phyloP scores from a whole-genome alignment of 345 rosid genomes.

The Euphorbia peplus region DNA sequence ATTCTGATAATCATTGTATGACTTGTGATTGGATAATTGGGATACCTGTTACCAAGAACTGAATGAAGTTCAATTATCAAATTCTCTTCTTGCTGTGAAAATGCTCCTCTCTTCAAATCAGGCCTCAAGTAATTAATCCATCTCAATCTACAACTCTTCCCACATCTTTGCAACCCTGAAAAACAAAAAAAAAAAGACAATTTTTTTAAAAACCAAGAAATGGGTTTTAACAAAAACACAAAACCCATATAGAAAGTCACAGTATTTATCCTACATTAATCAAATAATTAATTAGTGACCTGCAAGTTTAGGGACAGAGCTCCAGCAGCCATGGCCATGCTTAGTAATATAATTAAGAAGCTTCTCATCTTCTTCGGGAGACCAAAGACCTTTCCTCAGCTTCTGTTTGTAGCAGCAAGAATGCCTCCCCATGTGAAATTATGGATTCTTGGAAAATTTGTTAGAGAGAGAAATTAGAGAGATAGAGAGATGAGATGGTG shows the following conservation, averaged over 20 bases:
- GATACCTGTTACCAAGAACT: slow-evolving; percentile 66
- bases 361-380: slow-evolving; percentile 88
- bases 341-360: slow-evolving; percentile 63
- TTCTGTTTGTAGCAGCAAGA: slow-evolving; percentile 79
- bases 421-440: slow-evolving; percentile 63
- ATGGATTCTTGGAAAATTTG: slow-evolving; percentile 7
- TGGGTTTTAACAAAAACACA: background rate
- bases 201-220: background rate
- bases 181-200: background rate
- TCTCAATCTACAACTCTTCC: slow-evolving; percentile 76
- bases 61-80: slow-evolving; percentile 74
- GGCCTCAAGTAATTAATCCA: slow-evolving; percentile 90
- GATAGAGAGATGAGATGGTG: slow-evolving; percentile 5
- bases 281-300: slow-evolving; percentile 27
- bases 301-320: slow-evolving; percentile 81
- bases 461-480: slow-evolving; percentile 6
- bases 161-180: slow-evolving; percentile 74
- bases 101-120: slow-evolving; percentile 85
- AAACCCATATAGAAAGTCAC: background rate
- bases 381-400: slow-evolving; percentile 84
- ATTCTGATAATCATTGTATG: too few relatives aligned
- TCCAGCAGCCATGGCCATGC: slow-evolving; percentile 85
- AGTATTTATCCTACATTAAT: background rate
- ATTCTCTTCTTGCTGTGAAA: slow-evolving; percentile 71
- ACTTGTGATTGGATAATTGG: too few relatives aligned